phyloP scores from a whole-genome alignment of 176 grass and related monocot species.

The Luzula sylvatica region DNA sequence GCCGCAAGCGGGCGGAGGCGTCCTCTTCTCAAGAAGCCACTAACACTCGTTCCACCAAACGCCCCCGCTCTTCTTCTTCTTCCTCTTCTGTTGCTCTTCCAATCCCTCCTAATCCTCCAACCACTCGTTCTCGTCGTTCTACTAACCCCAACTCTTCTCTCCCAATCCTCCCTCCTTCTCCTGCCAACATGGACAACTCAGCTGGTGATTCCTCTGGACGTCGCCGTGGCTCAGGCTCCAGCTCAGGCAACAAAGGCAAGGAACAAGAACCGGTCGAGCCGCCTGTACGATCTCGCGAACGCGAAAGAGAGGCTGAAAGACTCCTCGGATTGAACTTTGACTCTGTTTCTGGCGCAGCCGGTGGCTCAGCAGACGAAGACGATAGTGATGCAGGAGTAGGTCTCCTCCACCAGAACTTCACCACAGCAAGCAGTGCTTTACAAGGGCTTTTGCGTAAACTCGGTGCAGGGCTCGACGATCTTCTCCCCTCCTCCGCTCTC shows the following conservation, averaged over 20 bases:
- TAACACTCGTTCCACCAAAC: constrained; percentile 24
- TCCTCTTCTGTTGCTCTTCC: constrained; percentile 31
- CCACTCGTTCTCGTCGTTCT: background rate
- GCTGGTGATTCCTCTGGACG: constrained; percentile 32
- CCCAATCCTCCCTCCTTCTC: constrained; percentile 28
- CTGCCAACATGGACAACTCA: constrained; percentile 40
- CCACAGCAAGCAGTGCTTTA: constrained; percentile 59
- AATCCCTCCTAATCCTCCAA: constrained; percentile 26
- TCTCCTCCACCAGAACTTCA: constrained; percentile 53
- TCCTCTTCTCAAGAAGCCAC: constrained; percentile 65
- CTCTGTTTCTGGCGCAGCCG: background rate
- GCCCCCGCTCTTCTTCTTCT: constrained; percentile 29
- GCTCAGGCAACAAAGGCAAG: constrained; percentile 53
- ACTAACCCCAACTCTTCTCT: background rate
- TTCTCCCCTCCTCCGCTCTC: constrained; percentile 40
- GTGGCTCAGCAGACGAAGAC: constrained; percentile 40
- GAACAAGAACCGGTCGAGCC: constrained; percentile 60
- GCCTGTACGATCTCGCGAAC: constrained; percentile 29
- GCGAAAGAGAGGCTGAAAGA: constrained; percentile 54
- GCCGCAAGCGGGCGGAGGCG: constrained; percentile 95
- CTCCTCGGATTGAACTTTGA: constrained; percentile 58
- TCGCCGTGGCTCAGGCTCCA: constrained; percentile 31
- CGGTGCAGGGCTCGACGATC: constrained; percentile 66
- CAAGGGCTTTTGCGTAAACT: constrained; percentile 76
- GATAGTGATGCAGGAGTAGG: constrained; percentile 46